Evolutionary conservation across 2,329 filamentous ascomycete genomes (phyloP), one percentile per base, ranked within the genome.

Genomic region (Botryotinia narcissicola): DNA sequence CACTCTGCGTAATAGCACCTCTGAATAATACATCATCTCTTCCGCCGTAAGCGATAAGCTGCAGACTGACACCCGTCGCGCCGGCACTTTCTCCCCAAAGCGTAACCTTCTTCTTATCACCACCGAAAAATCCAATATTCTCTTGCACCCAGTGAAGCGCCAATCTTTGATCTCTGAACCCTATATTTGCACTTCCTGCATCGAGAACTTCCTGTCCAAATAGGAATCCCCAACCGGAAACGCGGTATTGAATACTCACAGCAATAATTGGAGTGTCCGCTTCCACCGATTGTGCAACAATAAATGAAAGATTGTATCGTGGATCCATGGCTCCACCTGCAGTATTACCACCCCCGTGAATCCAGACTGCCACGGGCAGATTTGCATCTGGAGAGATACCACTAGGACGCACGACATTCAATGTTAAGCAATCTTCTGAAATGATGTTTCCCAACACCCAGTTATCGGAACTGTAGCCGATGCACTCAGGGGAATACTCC

Each of bases 291-390:
- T 85, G 82, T 29, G 83, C 75, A 2, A 90, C 85, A 62, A 90
- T 85, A 74, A 85, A 87, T 16, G 86, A 87, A 68, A 89, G 82
- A 75, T 90, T 90, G 78, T 90, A 91, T 40, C 87, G 82, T 22
- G 83, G 79, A 72, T 87, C 84, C 20, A 78, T 75, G 10, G 81
- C 82, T 37, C 74, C 75, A 5, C 86, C 86, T 77, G 82, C 78
- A 59, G 77, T 81, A 35, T 74, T 46, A 4, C 72, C 75, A 10
- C 76, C 76, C 2, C 84, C 81, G 75, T 89, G 84, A 60, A 89
- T 88, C 87, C 87, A 89, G 0, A 89, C 83, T 14, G 81, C 83
- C 10, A 89, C 84, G 84, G 88, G 29, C 86, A 82, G 48, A 78
- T 83, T 70, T 72, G 76, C 69, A 74, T 75, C 74, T 76, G 76